phyloP scores from a whole-genome alignment of 2,329 filamentous ascomycete genomes.

The Hypoxylon sp. region DNA sequence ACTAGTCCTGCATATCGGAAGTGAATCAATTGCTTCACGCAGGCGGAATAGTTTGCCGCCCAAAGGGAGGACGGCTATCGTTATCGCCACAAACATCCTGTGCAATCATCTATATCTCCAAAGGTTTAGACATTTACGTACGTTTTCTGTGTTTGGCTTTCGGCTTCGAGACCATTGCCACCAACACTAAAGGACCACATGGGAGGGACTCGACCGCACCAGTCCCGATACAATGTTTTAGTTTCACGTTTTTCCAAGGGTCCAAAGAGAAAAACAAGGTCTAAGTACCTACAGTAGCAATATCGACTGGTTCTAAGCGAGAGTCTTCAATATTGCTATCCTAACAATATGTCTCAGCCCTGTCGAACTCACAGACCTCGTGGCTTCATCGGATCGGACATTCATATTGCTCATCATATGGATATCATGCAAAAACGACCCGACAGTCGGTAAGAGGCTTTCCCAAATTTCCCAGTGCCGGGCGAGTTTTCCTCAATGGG shows the following conservation, averaged over 20 bases:
- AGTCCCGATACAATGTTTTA: conserved; percentile 31
- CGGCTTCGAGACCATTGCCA: conserved; percentile 30
- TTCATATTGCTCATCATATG: conserved; percentile 43
- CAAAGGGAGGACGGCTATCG: conserved; percentile 15
- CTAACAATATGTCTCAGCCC: conserved; percentile 46
- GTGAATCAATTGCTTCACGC: conserved; percentile 14
- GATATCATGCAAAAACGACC: conserved; percentile 40
- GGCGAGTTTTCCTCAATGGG: conserved; percentile 32
- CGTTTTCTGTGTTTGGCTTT: conserved; percentile 8
- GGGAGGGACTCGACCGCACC: conserved; percentile 5
- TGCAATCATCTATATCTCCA: conserved; percentile 10
- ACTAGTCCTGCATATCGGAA: conserved; percentile 34
- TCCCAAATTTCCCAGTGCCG: conserved; percentile 41
- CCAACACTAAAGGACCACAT: conserved; percentile 20
- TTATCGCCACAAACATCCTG: conserved; percentile 11
- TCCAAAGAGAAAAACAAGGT: not conserved
- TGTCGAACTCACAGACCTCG: conserved; percentile 41
- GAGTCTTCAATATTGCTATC: conserved; percentile 19
- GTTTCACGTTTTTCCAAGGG: conserved; percentile 32
- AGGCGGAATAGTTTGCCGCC: conserved; percentile 25
- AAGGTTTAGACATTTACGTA: conserved; percentile 1
- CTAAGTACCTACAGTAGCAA: not conserved
- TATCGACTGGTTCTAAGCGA: conserved; percentile 27
- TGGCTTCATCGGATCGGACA: conserved; percentile 27
- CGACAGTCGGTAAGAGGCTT: conserved; percentile 31